Conservation (phyloP, 176 grass and related monocot species). For the Echinochloa phyllopogon region DNA sequence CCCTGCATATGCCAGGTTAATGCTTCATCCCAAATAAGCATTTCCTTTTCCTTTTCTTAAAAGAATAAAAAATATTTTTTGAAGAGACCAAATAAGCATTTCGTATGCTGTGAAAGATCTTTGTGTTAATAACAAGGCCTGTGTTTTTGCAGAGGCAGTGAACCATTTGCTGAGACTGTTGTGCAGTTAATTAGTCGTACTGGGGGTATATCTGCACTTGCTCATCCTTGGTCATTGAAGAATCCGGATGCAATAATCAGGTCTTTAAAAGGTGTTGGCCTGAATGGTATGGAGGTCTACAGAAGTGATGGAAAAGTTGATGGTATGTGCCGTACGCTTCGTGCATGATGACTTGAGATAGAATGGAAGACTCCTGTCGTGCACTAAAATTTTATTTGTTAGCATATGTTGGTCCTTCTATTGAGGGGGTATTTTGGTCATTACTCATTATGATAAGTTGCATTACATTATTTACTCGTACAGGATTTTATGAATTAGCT, state of each 20-base stretch:
- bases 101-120: slow-evolving; percentile 21
- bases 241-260: slow-evolving; percentile 69
- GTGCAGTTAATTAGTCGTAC: slow-evolving; percentile 83
- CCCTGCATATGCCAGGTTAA: slow-evolving; percentile 87
- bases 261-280: slow-evolving; percentile 72
- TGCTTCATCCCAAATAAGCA: background rate
- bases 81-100: background rate
- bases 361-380: slow-evolving; percentile 4
- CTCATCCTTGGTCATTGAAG: slow-evolving; percentile 94
- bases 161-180: slow-evolving; percentile 81
- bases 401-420: background rate
- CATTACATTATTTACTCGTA: background rate
- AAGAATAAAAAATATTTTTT: no score
- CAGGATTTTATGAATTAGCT: slow-evolving; percentile 83
- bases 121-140: slow-evolving; percentile 11
- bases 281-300: slow-evolving; percentile 94
- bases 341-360: slow-evolving; percentile 33
- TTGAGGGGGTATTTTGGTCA: background rate
- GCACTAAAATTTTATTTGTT: slow-evolving; percentile 23
- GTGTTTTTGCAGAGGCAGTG: slow-evolving; percentile 66
- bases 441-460: background rate
- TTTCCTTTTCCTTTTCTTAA: no score
- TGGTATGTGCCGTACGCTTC: slow-evolving; percentile 51
- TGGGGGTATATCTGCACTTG: slow-evolving; percentile 85
- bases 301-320: slow-evolving; percentile 91